Evolutionary conservation across 106 monocot species (phyloP), one percentile per base, ranked within the genome.

Genomic region (Apostasia ramifera): DNA sequence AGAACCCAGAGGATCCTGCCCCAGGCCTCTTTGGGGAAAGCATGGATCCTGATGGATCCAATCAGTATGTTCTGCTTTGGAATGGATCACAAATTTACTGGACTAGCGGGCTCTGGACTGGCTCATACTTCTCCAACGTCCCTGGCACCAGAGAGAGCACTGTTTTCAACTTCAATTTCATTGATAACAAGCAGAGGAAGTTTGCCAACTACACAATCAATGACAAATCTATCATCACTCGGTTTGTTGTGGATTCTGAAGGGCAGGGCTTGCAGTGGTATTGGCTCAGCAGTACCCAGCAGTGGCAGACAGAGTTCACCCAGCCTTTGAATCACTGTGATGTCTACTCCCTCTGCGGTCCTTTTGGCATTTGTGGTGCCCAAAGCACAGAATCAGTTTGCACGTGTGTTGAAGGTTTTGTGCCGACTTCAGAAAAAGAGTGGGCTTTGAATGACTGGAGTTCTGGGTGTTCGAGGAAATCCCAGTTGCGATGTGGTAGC

Each of bases 81-180:
- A 88, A 88, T 39, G 52, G 59, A 3, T 54, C 70, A 3, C 43
- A 56, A 42, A 66, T 66, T 6, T 84, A 75, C 69, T 88, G 88
- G 84, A 63, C 45, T 3, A 84, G 81, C 40, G 80, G 88, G 3
- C 5, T 55, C 3, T 84, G 88, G 84, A 80, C 79, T 63, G 73
- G 76, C 37, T 52, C 74, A 38, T 74, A 54, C 68, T 84, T 85
- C 75, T 57, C 53, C 38, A 39, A 26, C 3, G 59, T 76, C 1
- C 81, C 71, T 5, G 75, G 75, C 59, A 75, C 60, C 44, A 62
- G 69, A 12, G 61, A 63, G 38, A 62, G 37, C 2, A 76, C 69
- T 0, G 59, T 39, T n/a, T 70, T 70, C 44, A 70, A 70, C 44
- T 70, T 70, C 53, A 70, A 14, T n/a, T 77, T 77, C 8, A 9